A percentile compares a stretch with the other conserved stretches of the same genome.
Evolutionary conservation across 176 grass and related monocot genomes (phyloP).

Genomic region (Oryza meyeriana): DNA sequence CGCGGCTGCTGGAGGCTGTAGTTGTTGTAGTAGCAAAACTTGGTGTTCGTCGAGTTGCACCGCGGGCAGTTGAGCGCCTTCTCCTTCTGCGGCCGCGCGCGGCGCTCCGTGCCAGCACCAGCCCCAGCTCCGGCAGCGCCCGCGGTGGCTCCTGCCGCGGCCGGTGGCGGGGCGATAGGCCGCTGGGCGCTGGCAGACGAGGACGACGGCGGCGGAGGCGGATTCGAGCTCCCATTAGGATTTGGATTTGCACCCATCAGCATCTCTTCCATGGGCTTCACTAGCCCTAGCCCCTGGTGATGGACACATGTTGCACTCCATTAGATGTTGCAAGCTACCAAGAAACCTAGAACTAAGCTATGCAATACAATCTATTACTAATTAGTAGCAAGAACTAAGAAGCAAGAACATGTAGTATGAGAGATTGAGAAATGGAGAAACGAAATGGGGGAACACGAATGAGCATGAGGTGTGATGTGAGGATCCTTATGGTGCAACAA

Average conservation of each 20-base stretch:
- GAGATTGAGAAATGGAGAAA: neutral
- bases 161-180: neutral
- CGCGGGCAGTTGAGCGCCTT: conserved; percentile 73
- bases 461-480: neutral
- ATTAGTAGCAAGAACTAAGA: conserved; percentile 19
- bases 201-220: neutral
- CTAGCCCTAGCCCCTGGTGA: conserved; percentile 66
- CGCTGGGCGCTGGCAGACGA: conserved; percentile 21
- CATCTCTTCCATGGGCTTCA: conserved; percentile 89
- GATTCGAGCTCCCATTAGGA: conserved; percentile 37
- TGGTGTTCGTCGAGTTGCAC: conserved; percentile 91
- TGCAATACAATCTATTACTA: neutral
- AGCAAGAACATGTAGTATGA: conserved; percentile 39
- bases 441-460: neutral
- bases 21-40: conserved; percentile 99
- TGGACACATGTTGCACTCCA: conserved; percentile 33
- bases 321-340: conserved; percentile 13
- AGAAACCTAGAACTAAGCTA: neutral
- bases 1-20: conserved; percentile 87
- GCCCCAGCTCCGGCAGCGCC: conserved; percentile 29
- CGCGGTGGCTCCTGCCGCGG: neutral
- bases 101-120: conserved; percentile 37
- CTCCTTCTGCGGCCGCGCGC: conserved; percentile 70
- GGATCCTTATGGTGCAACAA: conserved; percentile 61
- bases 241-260: conserved; percentile 44